These are phyloP conservation scores for Castanopsis chinensis DNA, from an alignment of 306 rosid genomes.

Conservation along the genomic window DNA sequence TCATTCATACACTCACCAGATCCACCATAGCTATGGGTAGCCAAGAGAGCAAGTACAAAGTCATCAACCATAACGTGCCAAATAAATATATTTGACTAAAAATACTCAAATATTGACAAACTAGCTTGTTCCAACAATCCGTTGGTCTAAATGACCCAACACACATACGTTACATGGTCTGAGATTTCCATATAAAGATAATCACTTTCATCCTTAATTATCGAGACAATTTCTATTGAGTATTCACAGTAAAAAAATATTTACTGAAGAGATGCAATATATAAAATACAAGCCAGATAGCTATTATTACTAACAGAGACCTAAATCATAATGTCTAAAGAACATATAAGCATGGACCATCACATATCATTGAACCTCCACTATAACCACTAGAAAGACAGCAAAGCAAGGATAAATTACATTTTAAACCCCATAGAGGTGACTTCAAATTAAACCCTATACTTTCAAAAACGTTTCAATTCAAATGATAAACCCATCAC, in stretches of 20 bases:
- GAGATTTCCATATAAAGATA: not conserved
- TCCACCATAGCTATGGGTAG: conserved; percentile 55
- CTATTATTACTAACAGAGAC: not conserved
- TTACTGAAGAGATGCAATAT: not conserved
- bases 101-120: not conserved
- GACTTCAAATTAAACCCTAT: no score
- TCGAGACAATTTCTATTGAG: not conserved
- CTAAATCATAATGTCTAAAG: not conserved
- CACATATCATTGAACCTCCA: not conserved
- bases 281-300: not conserved
- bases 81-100: not conserved
- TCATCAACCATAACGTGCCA: conserved; percentile 11
- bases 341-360: not conserved
- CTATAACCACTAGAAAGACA: not conserved
- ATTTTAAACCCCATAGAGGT: no score
- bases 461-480: no score
- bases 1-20: conserved; percentile 56
- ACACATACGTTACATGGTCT: not conserved
- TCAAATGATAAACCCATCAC: no score
- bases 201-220: not conserved
- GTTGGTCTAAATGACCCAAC: not conserved
- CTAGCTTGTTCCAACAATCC: not conserved
- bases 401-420: not conserved
- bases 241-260: not conserved
- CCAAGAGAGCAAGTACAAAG: conserved; percentile 26